Conservation (phyloP, 495 filamentous ascomycete species). For the Ramalina peruviana region DNA sequence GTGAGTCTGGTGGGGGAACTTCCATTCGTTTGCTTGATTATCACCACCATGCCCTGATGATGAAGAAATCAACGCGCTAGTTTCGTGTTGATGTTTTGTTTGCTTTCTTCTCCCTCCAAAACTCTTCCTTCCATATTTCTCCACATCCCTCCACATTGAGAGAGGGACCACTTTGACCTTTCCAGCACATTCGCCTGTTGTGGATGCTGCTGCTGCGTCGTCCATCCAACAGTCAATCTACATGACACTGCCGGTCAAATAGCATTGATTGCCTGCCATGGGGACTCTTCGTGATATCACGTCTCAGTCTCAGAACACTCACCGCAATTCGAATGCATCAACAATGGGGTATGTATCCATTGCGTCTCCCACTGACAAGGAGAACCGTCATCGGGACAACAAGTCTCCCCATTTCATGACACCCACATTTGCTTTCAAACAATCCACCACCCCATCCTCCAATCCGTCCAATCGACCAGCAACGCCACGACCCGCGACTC, state of each 20-base stretch:
- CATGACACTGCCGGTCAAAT: too few species aligned
- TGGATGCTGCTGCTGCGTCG: too few species aligned
- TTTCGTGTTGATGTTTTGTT: not conserved
- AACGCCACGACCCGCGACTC: constrained; percentile 5
- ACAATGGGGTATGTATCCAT: constrained; percentile 8
- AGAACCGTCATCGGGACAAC: constrained; percentile 2
- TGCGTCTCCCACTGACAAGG: constrained; percentile 3
- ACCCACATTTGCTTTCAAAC: constrained; percentile 13
- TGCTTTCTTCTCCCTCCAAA: too few species aligned
- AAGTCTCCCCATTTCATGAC: constrained; percentile 17
- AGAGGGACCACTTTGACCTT: too few species aligned
- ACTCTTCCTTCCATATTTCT: too few species aligned
- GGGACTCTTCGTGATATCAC: constrained; percentile 16
- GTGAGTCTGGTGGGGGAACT: too few species aligned
- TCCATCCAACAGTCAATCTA: too few species aligned
- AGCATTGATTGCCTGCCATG: constrained; percentile 2
- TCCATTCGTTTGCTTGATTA: too few species aligned
- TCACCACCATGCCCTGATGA: too few species aligned
- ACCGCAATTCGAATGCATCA: constrained; percentile 6
- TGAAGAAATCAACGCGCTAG: not conserved
- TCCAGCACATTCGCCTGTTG: too few species aligned
- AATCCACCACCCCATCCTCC: not conserved
- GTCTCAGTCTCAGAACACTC: constrained; percentile 10
- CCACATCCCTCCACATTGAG: too few species aligned
- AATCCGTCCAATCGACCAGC: not conserved